phyloP scores from a whole-genome alignment of 345 rosid species.

The Microthlaspi erraticum region DNA sequence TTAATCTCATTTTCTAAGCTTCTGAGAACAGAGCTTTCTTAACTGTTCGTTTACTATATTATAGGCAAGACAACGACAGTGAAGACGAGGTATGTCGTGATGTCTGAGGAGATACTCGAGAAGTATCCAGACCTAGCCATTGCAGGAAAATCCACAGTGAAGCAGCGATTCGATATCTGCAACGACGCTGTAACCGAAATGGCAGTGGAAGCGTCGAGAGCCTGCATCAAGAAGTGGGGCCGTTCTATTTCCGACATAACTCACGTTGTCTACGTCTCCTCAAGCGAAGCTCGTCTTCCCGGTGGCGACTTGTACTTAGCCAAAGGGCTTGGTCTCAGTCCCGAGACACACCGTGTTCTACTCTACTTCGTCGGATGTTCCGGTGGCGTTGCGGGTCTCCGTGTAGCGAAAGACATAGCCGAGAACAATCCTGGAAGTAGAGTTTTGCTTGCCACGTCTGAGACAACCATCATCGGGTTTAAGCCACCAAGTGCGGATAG shows the following conservation, averaged over 20 bases:
- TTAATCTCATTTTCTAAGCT: neutral
- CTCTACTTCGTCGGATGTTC: slow-evolving; percentile 93
- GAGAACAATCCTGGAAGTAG: slow-evolving; percentile 94
- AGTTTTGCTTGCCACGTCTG: slow-evolving; percentile 83
- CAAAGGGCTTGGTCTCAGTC: slow-evolving; percentile 80
- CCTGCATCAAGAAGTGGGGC: slow-evolving; percentile 88
- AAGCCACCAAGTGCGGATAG: slow-evolving; percentile 85
- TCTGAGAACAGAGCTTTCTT: slow-evolving; percentile 11
- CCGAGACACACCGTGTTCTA: slow-evolving; percentile 75
- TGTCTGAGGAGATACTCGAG: slow-evolving; percentile 90
- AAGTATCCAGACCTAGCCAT: slow-evolving; percentile 84
- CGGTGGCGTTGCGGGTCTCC: slow-evolving; percentile 93
- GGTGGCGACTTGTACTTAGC: slow-evolving; percentile 90
- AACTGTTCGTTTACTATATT: slow-evolving; percentile 28
- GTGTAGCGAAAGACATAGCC: slow-evolving; percentile 92
- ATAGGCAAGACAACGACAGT: slow-evolving; percentile 96
- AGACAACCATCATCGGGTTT: slow-evolving; percentile 93
- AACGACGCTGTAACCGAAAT: slow-evolving; percentile 82
- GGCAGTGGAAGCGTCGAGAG: slow-evolving; percentile 85
- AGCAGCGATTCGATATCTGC: slow-evolving; percentile 78
- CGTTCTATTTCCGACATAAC: slow-evolving; percentile 76
- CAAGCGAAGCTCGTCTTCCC: slow-evolving; percentile 93
- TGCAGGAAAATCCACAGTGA: slow-evolving; percentile 87
- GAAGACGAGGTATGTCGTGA: slow-evolving; percentile 92
- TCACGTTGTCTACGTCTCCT: slow-evolving; percentile 95